Evolutionary conservation across 805 yeast species (phyloP), one percentile per base, ranked within the genome.

Genomic region (Sugiyamaella qingdaonensis): DNA sequence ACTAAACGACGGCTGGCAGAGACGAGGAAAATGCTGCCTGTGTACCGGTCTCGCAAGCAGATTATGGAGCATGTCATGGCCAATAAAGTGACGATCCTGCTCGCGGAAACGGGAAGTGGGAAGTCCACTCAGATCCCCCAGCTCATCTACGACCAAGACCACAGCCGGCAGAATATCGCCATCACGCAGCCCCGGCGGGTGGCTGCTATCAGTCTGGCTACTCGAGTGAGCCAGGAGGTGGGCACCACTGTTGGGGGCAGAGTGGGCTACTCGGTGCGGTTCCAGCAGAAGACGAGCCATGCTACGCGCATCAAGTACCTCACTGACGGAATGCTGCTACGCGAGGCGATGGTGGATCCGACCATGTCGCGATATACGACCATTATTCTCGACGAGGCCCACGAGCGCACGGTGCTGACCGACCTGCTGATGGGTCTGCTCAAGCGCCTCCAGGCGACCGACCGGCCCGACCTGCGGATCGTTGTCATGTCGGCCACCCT

Each of bases 71-170:
- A 81, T 56, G 64, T 92, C 1, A 53, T 70, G 2, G 55, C 70
- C 10, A 79, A 84, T 61, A 83, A 78, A 57, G 95, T 90, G 4
- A 82, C 91, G 0, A 81, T 92, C 1, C 75, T 92, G 16, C 86
- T 94, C 65, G 98, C 98, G 70, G 98, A 92, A 66, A 92, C 99
- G 0, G 99, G 99, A 70, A 88, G 96, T 7, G 98, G 98, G 74
- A 92, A 92, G 66, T 91, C 98, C 2, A 92, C 99, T 0, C 99
- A 92, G 72, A 84, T 92, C 46, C 98, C 99, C 0, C 98, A 92
- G 66, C 85, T 92, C 59, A 66, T 92, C n/a, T 79, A 87, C 21
- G 78, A 80, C 31, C 51, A 61, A 1, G 69, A 71, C 46, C 58
- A 58, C 11, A 68, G 70, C 16, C 21, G 24, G 13, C 81, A 80